A percentile compares a stretch with the other conserved stretches of the same genome.
Evolutionary conservation across 345 rosid genomes (phyloP).

Genomic region (Pugionium dolabratum): DNA sequence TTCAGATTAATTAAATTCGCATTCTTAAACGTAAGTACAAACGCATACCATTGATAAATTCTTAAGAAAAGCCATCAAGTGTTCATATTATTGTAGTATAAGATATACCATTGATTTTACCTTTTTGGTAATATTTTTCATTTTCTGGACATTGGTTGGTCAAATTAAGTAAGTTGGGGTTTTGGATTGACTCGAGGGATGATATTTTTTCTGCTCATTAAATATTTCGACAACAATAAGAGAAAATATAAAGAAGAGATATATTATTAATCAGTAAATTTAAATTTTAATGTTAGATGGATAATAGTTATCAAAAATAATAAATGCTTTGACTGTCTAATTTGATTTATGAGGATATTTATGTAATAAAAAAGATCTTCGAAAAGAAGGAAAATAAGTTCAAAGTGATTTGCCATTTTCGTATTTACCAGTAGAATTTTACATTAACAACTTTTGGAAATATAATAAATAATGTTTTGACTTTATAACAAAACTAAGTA

Average conservation of each 20-base stretch:
- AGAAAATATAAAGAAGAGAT: background rate
- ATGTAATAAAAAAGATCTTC: no score
- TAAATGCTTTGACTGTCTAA: background rate
- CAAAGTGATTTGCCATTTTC: background rate
- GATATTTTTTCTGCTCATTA: conserved; percentile 28
- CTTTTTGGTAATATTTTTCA: conserved; percentile 25
- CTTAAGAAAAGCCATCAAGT: no score
- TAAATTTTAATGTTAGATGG: background rate
- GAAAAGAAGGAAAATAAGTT: conserved; percentile 2
- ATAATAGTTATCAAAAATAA: background rate
- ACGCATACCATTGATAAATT: no score
- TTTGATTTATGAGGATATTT: background rate
- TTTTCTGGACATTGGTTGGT: conserved; percentile 20
- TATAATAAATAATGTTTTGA: background rate
- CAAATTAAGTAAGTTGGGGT: conserved; percentile 10
- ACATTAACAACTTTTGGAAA: background rate
- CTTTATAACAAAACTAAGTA: background rate
- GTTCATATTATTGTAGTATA: no score
- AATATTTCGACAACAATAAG: conserved; percentile 12
- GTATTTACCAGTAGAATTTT: background rate
- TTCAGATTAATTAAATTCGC: background rate
- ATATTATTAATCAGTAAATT: background rate
- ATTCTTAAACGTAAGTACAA: background rate
- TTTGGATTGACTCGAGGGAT: conserved; percentile 74
- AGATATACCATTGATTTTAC: background rate